Evolutionary conservation across 2,329 filamentous ascomycete species (phyloP), one percentile per base, ranked within the genome.

Genomic region (Trichoderma lentiforme): DNA sequence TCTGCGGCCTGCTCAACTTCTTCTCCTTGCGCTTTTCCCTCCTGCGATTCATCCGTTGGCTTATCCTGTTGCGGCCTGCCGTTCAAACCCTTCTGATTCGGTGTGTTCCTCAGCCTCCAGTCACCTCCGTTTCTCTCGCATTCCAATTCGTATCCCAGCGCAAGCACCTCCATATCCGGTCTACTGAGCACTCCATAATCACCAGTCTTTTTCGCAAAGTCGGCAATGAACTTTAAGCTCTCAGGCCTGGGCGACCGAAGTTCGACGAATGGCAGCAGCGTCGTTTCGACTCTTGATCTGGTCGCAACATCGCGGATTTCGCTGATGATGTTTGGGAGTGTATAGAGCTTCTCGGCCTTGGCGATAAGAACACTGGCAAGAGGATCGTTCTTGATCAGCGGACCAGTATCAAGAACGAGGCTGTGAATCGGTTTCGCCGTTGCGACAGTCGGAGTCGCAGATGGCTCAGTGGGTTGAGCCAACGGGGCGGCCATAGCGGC

Each of bases 61-160:
- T 72, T 34, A 4, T 61, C 47, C 30, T 58, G 57, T 14, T 51
- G 57, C 3, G 73, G 88, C 75, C 86, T 87, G 3, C 93, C 93
- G 79, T 95, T 95, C 71, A 95, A 79, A 1, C 87, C 81, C 81
- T 94, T 95, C 80, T 97, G 94, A 1, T 91, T 92, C 0, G 95
- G 95, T 3, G 88, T 87, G 72, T 88, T 93, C 73, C 95, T 87
- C 80, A 98, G 78, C 73, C 95, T 88, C 92, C 93, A 97, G 79
- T 97, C 91, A 2, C 95, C 95, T n/a, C 91, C 90, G 79, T 97
- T 97, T 72, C 91, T 86, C 84, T 98, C 95, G 77, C 93, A 92
- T 77, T 98, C 95, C n/a, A 98, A 80, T 80, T 99, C 96, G 80
- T 98, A 98, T 1, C 94, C 92, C 71, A 99, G 84, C 9, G 95